Conservation (phyloP, 352 stramenopile species). For the Pythium vanterpoolii region DNA sequence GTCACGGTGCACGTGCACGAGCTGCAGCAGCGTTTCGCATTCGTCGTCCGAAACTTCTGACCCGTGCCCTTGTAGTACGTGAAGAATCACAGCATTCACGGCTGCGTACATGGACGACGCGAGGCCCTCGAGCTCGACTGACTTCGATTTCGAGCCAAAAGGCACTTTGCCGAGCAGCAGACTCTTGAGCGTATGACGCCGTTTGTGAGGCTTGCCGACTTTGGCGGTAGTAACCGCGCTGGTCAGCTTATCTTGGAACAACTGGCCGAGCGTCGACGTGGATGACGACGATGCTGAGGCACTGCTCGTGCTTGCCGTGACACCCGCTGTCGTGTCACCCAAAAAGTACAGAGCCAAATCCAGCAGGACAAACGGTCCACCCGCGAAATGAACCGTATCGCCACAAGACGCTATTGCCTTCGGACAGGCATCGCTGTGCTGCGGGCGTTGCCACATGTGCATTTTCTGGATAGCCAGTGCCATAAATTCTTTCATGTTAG, state of each 20-base stretch:
- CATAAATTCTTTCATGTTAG: slow-evolving; percentile 61
- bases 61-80: slow-evolving; percentile 53
- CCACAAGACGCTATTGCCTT: slow-evolving; percentile 42
- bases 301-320: slow-evolving; percentile 21
- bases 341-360: slow-evolving; percentile 65
- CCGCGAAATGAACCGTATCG: slow-evolving; percentile 47
- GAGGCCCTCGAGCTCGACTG: slow-evolving; percentile 49
- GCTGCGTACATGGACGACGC: slow-evolving; percentile 45
- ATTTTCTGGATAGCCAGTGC: slow-evolving; percentile 54
- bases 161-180: slow-evolving; percentile 53
- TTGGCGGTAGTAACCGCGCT: slow-evolving; percentile 15
- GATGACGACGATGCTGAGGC: slow-evolving; percentile 15
- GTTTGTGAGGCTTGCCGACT: slow-evolving; percentile 25
- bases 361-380: slow-evolving; percentile 45
- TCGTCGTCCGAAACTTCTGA: slow-evolving; percentile 49
- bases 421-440: slow-evolving; percentile 62
- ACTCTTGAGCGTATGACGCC: slow-evolving; percentile 31
- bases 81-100: slow-evolving; percentile 58
- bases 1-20: slow-evolving; percentile 56
- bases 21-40: slow-evolving; percentile 47
- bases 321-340: slow-evolving; percentile 39
- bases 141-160: slow-evolving; percentile 41
- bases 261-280: slow-evolving; percentile 16
- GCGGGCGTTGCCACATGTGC: slow-evolving; percentile 62
- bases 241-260: slow-evolving; percentile 25